phyloP scores from a whole-genome alignment of 192 early-diverging fungal species.

The Coemansia sp. region DNA sequence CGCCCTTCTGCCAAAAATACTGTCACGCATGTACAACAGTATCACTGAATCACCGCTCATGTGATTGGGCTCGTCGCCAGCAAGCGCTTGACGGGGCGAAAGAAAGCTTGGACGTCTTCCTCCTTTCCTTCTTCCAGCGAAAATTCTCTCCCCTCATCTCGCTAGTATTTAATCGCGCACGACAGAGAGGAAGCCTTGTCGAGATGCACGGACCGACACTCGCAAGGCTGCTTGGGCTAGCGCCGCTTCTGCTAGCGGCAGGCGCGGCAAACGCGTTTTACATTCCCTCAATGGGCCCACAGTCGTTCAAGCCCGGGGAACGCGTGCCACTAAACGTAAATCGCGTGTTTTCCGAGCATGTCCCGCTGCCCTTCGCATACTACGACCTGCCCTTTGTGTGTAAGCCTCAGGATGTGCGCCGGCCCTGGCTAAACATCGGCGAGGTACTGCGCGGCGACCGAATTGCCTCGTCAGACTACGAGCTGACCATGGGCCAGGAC shows the following conservation, averaged over 20 bases:
- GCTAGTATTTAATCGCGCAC: background rate
- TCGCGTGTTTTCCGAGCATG: conserved; percentile 71
- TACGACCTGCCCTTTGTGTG: conserved; percentile 69
- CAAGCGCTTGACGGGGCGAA: no score
- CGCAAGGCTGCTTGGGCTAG: background rate
- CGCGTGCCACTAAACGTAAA: conserved; percentile 66
- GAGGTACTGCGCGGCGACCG: conserved; percentile 76
- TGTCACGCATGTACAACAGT: no score
- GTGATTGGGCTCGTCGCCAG: no score
- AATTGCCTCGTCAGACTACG: conserved; percentile 63
- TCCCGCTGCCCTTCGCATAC: conserved; percentile 68
- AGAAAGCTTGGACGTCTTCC: background rate
- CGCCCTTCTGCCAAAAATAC: no score
- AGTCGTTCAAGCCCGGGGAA: conserved; percentile 54
- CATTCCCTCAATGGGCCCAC: conserved; percentile 52
- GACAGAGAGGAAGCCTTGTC: background rate
- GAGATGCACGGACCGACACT: background rate
- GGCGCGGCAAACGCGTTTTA: conserved; percentile 31
- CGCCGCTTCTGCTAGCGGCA: background rate
- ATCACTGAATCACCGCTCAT: background rate
- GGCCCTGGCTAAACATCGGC: conserved; percentile 61
- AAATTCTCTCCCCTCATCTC: background rate
- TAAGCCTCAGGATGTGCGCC: conserved; percentile 25
- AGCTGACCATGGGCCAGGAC: conserved; percentile 55
- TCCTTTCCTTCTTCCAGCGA: background rate